phyloP scores from a whole-genome alignment of 306 rosid species.

The Quercus dentata region DNA sequence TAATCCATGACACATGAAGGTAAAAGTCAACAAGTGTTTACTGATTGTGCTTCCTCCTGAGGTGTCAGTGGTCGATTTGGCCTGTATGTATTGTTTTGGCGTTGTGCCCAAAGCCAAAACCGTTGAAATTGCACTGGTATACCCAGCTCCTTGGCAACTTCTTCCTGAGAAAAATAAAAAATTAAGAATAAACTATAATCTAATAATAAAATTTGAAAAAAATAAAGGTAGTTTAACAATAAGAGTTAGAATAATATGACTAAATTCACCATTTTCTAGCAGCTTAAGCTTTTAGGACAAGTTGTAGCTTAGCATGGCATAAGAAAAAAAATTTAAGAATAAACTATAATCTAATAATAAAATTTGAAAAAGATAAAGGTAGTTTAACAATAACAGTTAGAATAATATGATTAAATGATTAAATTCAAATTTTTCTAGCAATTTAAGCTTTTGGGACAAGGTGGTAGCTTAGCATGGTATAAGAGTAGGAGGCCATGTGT shows the following conservation, averaged over 20 bases:
- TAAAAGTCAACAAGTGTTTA: slow-evolving; percentile 2
- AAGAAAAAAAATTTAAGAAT: not conserved
- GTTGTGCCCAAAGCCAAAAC: slow-evolving; percentile 50
- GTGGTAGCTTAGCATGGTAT: no score
- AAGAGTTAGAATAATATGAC: not conserved
- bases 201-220: not conserved
- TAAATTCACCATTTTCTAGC: no score
- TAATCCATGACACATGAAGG: not conserved
- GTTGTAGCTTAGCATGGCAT: no score
- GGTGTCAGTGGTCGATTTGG: slow-evolving; percentile 44
- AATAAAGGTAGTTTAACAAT: not conserved
- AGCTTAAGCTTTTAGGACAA: no score
- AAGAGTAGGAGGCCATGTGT: no score
- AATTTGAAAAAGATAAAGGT: no score
- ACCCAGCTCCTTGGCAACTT: slow-evolving; percentile 50
- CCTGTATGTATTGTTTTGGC: slow-evolving; percentile 46
- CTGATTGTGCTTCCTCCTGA: slow-evolving; percentile 42
- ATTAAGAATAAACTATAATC: not conserved
- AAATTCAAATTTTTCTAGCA: no score
- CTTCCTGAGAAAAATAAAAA: slow-evolving; percentile 26
- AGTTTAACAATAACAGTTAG: no score
- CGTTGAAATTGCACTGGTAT: slow-evolving; percentile 45
- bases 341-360: not conserved
- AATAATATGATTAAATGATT: no score
- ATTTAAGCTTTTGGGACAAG: no score